These are phyloP conservation scores for Avena insularis DNA, from an alignment of 176 grass and related monocot genomes.

Conservation along the genomic window DNA sequence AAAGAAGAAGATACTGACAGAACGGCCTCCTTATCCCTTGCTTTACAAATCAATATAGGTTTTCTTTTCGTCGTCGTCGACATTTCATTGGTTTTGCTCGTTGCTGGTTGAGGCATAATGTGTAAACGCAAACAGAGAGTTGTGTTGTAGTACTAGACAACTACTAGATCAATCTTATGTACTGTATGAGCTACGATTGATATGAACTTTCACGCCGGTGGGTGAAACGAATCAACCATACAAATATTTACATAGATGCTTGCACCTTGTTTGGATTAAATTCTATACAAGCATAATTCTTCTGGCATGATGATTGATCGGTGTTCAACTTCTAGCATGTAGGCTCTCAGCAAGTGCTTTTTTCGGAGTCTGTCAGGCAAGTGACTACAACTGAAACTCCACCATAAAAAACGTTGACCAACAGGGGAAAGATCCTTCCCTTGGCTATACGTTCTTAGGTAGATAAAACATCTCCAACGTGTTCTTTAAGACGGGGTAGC, in stretches of 20 bases:
- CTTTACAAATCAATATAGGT: conserved; percentile 47
- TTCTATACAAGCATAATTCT: background rate
- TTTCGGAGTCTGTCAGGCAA: too few species aligned
- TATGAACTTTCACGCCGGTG: conserved; percentile 20
- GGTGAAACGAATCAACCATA: conserved; percentile 30
- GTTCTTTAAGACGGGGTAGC: too few species aligned
- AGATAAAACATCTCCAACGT: too few species aligned
- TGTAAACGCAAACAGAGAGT: conserved; percentile 40
- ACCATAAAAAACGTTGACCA: too few species aligned
- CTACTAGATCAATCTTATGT: background rate
- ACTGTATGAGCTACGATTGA: background rate
- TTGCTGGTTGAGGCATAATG: conserved; percentile 22
- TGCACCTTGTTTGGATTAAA: background rate
- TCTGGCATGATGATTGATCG: background rate
- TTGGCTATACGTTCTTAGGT: too few species aligned
- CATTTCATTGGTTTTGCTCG: conserved; percentile 39
- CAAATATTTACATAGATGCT: background rate
- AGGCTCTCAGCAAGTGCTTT: too few species aligned
- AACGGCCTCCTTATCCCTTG: conserved; percentile 1
- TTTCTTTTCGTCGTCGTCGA: background rate
- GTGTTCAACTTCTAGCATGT: too few species aligned
- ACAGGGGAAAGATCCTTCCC: too few species aligned
- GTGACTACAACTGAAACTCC: too few species aligned
- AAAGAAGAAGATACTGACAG: conserved; percentile 35
- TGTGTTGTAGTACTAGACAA: conserved; percentile 29